phyloP scores from a whole-genome alignment of 441 rosid species.

The Iberis amara region DNA sequence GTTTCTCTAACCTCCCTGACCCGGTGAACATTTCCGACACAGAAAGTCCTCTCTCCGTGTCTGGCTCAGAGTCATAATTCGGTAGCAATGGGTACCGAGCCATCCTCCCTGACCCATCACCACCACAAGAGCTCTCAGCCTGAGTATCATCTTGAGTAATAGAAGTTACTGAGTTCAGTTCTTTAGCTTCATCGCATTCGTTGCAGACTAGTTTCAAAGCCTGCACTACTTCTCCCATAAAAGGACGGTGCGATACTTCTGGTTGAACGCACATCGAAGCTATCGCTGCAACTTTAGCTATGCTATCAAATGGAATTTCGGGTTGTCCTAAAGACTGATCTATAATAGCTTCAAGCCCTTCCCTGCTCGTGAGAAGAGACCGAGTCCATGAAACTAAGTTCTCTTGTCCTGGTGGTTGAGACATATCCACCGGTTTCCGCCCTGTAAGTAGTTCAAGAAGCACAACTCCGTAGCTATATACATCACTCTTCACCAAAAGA shows the following conservation, averaged over 20 bases:
- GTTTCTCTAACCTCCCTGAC: slow-evolving; percentile 44
- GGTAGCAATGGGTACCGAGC: slow-evolving; percentile 39
- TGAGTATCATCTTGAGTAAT: slow-evolving; percentile 49
- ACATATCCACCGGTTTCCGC: slow-evolving; percentile 85
- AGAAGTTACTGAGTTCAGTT: slow-evolving; percentile 50
- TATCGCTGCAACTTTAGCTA: slow-evolving; percentile 85
- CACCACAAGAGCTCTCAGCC: slow-evolving; percentile 36
- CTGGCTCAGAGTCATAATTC: slow-evolving; percentile 52
- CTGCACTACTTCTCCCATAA: slow-evolving; percentile 97
- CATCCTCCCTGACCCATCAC: slow-evolving; percentile 40
- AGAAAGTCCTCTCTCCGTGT: slow-evolving; percentile 60
- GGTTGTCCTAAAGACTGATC: slow-evolving; percentile 60
- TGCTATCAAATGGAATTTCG: slow-evolving; percentile 64
- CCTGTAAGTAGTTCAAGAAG: slow-evolving; percentile 91
- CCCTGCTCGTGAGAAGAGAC: slow-evolving; percentile 64
- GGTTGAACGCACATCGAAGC: slow-evolving; percentile 96
- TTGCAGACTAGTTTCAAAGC: slow-evolving; percentile 81
- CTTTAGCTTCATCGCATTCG: slow-evolving; percentile 81
- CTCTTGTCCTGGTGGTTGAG: slow-evolving; percentile 86
- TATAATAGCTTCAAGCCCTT: slow-evolving; percentile 65
- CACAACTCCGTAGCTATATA: slow-evolving; percentile 95
- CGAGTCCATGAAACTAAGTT: slow-evolving; percentile 91
- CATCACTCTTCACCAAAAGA: slow-evolving; percentile 94
- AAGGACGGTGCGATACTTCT: slow-evolving; percentile 91
- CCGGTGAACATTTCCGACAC: slow-evolving; percentile 42